Conservation (phyloP, 352 stramenopile species). For the Globisporangium iwayamae region DNA sequence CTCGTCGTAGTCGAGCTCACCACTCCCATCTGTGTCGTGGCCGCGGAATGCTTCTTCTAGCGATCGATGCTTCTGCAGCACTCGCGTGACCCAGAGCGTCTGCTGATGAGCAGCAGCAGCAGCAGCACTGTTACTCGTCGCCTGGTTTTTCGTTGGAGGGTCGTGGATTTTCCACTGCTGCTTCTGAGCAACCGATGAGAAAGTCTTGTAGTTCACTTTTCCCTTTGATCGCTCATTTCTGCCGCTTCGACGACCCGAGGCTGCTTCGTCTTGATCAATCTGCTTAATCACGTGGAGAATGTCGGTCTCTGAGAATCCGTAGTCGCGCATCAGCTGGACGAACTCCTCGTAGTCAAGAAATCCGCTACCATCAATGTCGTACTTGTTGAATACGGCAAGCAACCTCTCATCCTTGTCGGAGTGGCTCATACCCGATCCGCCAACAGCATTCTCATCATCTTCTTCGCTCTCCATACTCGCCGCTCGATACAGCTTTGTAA, state of each 20-base stretch:
- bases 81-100: slow-evolving; percentile 22
- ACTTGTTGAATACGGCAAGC: slow-evolving; percentile 30
- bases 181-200: slow-evolving; percentile 21
- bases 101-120: background rate
- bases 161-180: slow-evolving; percentile 21
- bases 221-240: slow-evolving; percentile 1
- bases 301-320: slow-evolving; percentile 28
- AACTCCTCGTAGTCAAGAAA: slow-evolving; percentile 34
- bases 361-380: slow-evolving; percentile 33
- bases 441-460: background rate
- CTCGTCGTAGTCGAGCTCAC: slow-evolving; percentile 43
- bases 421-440: slow-evolving; percentile 2
- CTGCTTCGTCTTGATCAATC: slow-evolving; percentile 19
- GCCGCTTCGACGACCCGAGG: background rate
- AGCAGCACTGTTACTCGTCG: background rate
- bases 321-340: slow-evolving; percentile 29
- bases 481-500: slow-evolving; percentile 21
- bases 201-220: slow-evolving; percentile 20
- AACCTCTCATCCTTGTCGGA: slow-evolving; percentile 14
- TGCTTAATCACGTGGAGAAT: slow-evolving; percentile 28
- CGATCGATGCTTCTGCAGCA: slow-evolving; percentile 32
- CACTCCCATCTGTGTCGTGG: slow-evolving; percentile 36
- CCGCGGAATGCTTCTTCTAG: slow-evolving; percentile 34
- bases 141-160: background rate
- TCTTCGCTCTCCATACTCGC: background rate